These are phyloP conservation scores for Suillus variegatus DNA, from an alignment of 768 basidiomycete species.

Conservation along the genomic window DNA sequence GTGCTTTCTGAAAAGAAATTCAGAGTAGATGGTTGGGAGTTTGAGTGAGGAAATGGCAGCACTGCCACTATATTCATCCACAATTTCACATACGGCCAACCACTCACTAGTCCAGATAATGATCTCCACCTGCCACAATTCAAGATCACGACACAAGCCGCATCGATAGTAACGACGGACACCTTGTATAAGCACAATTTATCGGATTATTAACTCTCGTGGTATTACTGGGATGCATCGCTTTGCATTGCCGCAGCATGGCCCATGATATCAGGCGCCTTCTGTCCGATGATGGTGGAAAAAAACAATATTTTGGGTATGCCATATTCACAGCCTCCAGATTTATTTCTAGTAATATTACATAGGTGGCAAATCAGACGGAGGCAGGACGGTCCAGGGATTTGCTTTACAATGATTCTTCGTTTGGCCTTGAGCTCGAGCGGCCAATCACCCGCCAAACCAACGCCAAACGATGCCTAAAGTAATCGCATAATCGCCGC, in stretches of 20 bases:
- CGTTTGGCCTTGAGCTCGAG: background rate
- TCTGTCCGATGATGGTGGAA: background rate
- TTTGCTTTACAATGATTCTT: background rate
- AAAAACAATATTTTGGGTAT: background rate
- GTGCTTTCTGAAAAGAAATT: constrained; percentile 1
- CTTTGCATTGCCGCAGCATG: constrained; percentile 7
- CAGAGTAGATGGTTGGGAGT: constrained; percentile 6
- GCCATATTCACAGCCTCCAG: background rate
- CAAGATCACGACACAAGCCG: background rate
- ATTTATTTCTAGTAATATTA: background rate
- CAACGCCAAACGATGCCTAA: background rate
- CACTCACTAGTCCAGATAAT: background rate
- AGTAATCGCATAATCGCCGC: background rate
- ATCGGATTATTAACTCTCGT: background rate
- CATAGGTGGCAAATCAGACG: background rate
- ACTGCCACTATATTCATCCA: background rate
- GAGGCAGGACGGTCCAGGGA: background rate
- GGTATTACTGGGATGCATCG: background rate
- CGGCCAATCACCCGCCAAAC: background rate
- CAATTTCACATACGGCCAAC: background rate
- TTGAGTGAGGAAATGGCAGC: background rate
- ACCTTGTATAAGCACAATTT: constrained; percentile 1
- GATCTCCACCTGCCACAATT: background rate
- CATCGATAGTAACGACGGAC: background rate
- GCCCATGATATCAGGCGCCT: background rate